Base-by-base conservation (phyloP, 805 yeast genomes). In the Priceomyces medius region DNA sequence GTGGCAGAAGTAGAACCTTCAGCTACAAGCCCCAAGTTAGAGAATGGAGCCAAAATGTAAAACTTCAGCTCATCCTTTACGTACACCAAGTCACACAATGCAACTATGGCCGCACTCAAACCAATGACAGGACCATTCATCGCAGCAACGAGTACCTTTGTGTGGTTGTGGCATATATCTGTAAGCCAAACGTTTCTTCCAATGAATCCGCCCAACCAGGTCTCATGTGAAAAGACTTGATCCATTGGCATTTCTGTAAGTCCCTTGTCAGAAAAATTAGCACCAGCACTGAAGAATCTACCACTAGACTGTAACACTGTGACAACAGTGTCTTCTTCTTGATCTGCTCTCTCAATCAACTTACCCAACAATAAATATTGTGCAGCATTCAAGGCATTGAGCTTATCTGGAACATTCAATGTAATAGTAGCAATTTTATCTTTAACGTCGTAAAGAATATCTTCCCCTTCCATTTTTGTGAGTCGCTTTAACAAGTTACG, bases 111-210 rank as follows among this genome's bases (percentile, higher is more conserved):
- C 2, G 90, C 80, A 23, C 81, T 69, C 44, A 88, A 72, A 0
- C 97, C 97, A 44, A 88, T 76, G 4, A 80, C 95, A 0, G 97
- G 96, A 0, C 97, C 97, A 57, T 88, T 88, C 43, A 88, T 69
- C 3, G 88, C 90, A 33, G 79, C 78, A 20, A 81, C 81, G 27
- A 88, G 64, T 7, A 87, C 70, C 58, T 88, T 88, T 7, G 73
- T 63, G 62, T 88, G 96, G 53, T 80, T 76, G 48, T 79, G 77
- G 57, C 86, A 79, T 28, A 83, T 68, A 48, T 80, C 77, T 3
- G 93, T 81, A 41, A 88, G 63, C 53, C 74, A 81, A 20, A 81
- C 74, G 59, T 88, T 88, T 53, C 88, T 77, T 3, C 88, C 76
- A n/a, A 79, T 78, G 53, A 85, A 83, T 46, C 68, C 66, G 40